Conservation (phyloP, 805 yeast genomes). For the Saturnispora quitensis region DNA sequence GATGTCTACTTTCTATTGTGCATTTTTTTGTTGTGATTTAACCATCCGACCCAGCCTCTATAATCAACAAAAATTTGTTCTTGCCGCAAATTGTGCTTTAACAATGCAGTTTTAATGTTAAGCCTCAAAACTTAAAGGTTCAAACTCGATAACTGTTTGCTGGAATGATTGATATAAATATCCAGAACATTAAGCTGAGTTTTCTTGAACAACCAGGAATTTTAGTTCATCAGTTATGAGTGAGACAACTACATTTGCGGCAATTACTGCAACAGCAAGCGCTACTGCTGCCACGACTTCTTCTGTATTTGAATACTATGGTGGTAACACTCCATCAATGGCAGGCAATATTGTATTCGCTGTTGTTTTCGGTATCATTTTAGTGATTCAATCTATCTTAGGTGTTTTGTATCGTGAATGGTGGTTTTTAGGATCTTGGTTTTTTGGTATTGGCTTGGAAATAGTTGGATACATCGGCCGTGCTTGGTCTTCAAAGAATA, state of each 20-base stretch:
- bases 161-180: no score
- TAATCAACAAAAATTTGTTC: no score
- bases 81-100: no score
- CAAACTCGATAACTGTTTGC: no score
- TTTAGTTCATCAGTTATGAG: not conserved
- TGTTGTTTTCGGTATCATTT: conserved; percentile 41
- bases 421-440: conserved; percentile 55
- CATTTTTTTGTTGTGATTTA: no score
- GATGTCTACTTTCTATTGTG: no score
- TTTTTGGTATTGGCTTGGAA: conserved; percentile 50
- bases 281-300: not conserved
- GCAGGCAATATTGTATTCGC: conserved; percentile 53
- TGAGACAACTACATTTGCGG: not conserved
- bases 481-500: conserved; percentile 30
- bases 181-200: not conserved
- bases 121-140: no score
- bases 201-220: no score
- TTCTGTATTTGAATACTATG: conserved; percentile 17
- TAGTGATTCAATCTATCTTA: conserved; percentile 33
- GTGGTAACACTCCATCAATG: conserved; percentile 39
- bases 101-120: no score
- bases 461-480: conserved; percentile 58
- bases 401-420: conserved; percentile 42
- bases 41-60: no score
- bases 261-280: not conserved